These are phyloP conservation scores for Cantharellus anzutake DNA, from an alignment of 768 basidiomycete genomes.

Conservation along the genomic window DNA sequence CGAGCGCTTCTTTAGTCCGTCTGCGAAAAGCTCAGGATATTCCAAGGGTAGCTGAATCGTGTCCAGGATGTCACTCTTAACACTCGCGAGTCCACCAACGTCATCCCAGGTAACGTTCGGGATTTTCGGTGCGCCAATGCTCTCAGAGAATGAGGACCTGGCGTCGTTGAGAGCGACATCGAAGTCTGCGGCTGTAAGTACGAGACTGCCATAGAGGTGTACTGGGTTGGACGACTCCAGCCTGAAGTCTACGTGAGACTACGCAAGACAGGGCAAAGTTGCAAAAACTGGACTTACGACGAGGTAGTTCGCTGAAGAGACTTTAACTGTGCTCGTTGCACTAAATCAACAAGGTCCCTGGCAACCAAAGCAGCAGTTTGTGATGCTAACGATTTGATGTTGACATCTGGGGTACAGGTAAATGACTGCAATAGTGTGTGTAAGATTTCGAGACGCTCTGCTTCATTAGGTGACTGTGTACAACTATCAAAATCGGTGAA, in stretches of 20 bases:
- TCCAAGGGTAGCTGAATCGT: constrained; percentile 87
- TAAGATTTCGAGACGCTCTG: constrained; percentile 47
- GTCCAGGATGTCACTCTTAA: constrained; percentile 87
- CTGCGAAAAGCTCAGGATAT: constrained; percentile 74
- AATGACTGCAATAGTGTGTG: constrained; percentile 22
- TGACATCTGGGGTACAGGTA: constrained; percentile 54
- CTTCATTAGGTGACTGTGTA: constrained; percentile 59
- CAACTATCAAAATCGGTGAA: background rate
- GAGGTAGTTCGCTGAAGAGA: constrained; percentile 30
- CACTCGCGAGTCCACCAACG: constrained; percentile 73
- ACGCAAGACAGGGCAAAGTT: background rate
- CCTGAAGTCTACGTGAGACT: background rate
- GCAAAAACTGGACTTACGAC: background rate
- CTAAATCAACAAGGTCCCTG: constrained; percentile 55
- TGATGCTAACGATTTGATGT: constrained; percentile 46
- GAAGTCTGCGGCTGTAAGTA: constrained; percentile 40
- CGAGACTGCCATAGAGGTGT: constrained; percentile 18
- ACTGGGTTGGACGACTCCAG: constrained; percentile 4
- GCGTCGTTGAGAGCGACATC: constrained; percentile 50
- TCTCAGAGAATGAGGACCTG: constrained; percentile 65
- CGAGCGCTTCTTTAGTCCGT: constrained; percentile 88
- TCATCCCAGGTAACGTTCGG: constrained; percentile 95
- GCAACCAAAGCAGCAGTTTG: constrained; percentile 87
- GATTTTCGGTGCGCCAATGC: constrained; percentile 93
- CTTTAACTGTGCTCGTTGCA: constrained; percentile 34